Evolutionary conservation across 306 rosid genomes (phyloP), one percentile per base, ranked within the genome.

Genomic region (Quercus gilva): DNA sequence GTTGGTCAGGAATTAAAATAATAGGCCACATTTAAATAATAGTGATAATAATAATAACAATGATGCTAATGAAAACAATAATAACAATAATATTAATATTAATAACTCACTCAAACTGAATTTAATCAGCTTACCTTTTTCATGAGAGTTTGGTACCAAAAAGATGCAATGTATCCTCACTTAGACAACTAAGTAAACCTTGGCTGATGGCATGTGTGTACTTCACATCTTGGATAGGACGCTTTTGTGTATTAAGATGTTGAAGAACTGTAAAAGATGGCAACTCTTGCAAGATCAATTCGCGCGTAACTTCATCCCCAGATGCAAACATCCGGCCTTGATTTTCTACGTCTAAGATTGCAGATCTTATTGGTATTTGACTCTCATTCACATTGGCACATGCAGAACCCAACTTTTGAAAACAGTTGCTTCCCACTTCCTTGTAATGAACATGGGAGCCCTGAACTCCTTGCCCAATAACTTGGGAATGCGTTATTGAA

Each of bases 281-380:
- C 88, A 92, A 81, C 82, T 91, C 95, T 52, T 90, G 92, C 88
- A 95, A 83, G 74, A 87, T 77, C 81, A 92, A 63, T 53, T 91
- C 92, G 20, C 79, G 28, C 49, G 84, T 56, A 33, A 71, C 87
- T 75, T 92, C 93, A 71, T 95, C 95, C 82, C 80, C 84, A 6
- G 87, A 85, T 71, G 91, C 97, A 81, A 94, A 91, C 77, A 89
- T 69, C 75, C 78, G 86, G 74, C 82, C 78, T 52, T 80, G 79
- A 61, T 74, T 78, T 33, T 71, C 80, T 1, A 69, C 12, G 74
- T 90, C 85, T 49, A 95, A 82, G 74, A 95, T 85, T 6, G 81
- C 87, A 79, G 86, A 82, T 82, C 84, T 65, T 65, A 14, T 92
- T 45, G 97, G 97, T 55, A 95, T 87, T 41, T 89, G 86, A 58